Base-by-base conservation (phyloP, 768 basidiomycete species). In the Mrakia blollopis region DNA sequence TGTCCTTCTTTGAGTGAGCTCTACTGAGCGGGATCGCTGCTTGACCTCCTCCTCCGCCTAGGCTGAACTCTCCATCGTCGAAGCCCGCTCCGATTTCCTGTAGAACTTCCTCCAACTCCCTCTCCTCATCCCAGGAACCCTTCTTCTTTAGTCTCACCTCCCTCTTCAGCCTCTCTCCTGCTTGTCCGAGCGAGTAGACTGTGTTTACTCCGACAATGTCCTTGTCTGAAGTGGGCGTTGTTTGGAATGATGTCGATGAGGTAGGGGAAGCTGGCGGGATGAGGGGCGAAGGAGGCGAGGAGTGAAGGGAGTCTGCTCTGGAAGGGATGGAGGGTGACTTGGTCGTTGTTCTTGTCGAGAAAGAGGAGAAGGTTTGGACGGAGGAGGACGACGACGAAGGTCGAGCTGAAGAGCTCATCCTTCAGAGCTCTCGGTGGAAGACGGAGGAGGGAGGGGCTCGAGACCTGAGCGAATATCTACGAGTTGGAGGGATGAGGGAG, bases 111-210 rank as follows among this genome's bases (percentile, higher is more conserved):
- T 68, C 65, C 35, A 68, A 37, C 65, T 37, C 65, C 37, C 25
- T 68, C 65, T 68, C 65, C 37, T 68, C 65, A 39, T 68, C 65
- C 65, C 37, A 68, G 35, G 6, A 11, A 1, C 65, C 65, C 39
- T 68, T 68, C 21, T 41, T 41, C 65, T 68, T 68, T 21, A 37
- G 65, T 7, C 65, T 44, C 23, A 44, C 65, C 25, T 41, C 37
- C 37, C 37, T 21, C 35, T 68, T 11, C 11, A 68, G 5, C 13
- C 65, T 23, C 13, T 35, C 65, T 6, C 35, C 25, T 1, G 37
- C 35, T 13, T 68, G 65, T 2, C 65, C 65, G 8, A 68, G 18
- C 65, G 65, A 68, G 65, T 68, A 68, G 65, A 68, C 65, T 13
- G 65, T 39, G 18, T 37, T 21, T 4, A 9, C 23, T 37, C 65